Conservation (phyloP, 225 moss, liverwort and hornwort genomes). For the Pseudisothecium myosuroides region DNA sequence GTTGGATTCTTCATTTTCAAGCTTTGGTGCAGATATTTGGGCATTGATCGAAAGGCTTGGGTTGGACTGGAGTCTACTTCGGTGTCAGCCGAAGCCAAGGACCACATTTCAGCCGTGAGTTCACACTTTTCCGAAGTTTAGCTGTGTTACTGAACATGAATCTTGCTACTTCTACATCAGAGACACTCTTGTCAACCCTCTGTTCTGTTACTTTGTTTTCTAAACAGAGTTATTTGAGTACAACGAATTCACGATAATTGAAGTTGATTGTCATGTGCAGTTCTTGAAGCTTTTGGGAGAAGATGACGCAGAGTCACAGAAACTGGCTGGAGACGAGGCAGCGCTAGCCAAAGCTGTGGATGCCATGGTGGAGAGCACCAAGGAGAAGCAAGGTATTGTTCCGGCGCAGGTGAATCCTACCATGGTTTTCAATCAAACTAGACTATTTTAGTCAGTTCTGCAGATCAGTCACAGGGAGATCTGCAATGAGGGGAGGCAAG, state of each 20-base stretch:
- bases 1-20: not conserved
- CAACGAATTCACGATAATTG: not conserved
- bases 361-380: constrained; percentile 43
- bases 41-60: constrained; percentile 79
- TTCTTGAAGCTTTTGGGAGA: constrained; percentile 37
- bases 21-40: constrained; percentile 53
- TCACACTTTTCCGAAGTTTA: not conserved
- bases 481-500: not conserved
- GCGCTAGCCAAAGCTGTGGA: constrained; percentile 69
- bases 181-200: not conserved
- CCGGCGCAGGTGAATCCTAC: not conserved
- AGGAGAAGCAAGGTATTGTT: constrained; percentile 22
- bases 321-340: constrained; percentile 20
- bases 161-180: not conserved
- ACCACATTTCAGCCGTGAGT: constrained; percentile 75
- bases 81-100: constrained; percentile 53
- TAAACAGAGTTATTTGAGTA: too few relatives aligned
- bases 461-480: not conserved
- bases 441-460: not conserved
- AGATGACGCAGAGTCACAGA: constrained; percentile 30
- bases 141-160: not conserved
- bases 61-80: constrained; percentile 77
- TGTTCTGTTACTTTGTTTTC: not conserved
- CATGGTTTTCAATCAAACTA: not conserved
- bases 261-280: constrained; percentile 1